Conservation (phyloP, 1,139 yeast genomes). For the Suhomyces coccinellae region DNA sequence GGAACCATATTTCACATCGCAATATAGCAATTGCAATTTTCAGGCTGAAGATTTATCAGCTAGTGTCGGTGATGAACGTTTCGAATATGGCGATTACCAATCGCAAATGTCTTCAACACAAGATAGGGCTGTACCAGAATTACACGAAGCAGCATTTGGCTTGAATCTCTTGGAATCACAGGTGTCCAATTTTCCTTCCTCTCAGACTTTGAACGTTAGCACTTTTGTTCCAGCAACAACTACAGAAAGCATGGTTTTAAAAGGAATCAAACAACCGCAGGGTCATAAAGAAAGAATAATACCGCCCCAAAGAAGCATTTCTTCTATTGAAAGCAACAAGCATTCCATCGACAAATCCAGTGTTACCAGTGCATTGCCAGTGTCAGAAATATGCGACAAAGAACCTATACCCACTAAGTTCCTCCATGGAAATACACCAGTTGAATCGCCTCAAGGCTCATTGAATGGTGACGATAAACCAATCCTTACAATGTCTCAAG, state of each 20-base stretch:
- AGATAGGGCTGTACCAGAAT: constrained; percentile 5
- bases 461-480: no score
- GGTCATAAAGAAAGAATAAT: not conserved
- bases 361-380: no score
- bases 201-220: not conserved
- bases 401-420: no score
- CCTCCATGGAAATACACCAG: no score
- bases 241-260: not conserved
- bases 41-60: constrained; percentile 14
- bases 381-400: no score
- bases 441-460: no score
- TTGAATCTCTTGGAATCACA: not conserved
- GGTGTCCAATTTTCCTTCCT: not conserved
- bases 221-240: not conserved
- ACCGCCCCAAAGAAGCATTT: not conserved
- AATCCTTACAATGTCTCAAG: no score
- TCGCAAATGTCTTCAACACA: constrained; percentile 3
- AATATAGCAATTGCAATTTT: constrained; percentile 13
- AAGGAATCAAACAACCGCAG: not conserved
- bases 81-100: constrained; percentile 1
- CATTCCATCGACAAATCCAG: no score
- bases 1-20: constrained; percentile 2
- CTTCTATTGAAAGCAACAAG: not conserved
- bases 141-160: not conserved
- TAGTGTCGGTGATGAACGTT: constrained; percentile 2